Evolutionary conservation across 2,329 filamentous ascomycete genomes (phyloP).

Genomic region (Exophiala oligosperma): DNA sequence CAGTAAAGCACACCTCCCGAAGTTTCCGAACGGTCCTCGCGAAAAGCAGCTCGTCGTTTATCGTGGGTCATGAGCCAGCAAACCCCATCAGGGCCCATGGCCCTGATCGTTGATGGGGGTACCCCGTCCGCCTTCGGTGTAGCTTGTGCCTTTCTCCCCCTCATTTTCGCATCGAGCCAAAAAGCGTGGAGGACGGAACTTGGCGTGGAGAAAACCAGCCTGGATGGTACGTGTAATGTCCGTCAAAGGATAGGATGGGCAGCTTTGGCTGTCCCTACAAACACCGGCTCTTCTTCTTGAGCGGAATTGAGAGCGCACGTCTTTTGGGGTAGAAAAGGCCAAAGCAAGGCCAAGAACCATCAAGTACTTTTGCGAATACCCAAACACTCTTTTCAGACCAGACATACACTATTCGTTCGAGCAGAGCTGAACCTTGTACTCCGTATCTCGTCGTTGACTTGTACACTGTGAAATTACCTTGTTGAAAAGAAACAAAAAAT

Average conservation of each 20-base stretch:
- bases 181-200: no score
- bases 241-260: neutral
- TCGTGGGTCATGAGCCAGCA: no score
- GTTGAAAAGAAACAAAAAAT: neutral
- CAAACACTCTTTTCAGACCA: neutral
- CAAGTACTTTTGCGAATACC: neutral
- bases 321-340: conserved; percentile 1
- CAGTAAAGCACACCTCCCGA: no score
- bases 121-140: no score
- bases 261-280: no score
- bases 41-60: no score
- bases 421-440: neutral
- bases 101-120: no score
- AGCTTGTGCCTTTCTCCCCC: neutral
- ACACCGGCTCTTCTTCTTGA: neutral
- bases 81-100: no score
- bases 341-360: neutral
- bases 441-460: neutral
- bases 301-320: neutral
- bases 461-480: no score
- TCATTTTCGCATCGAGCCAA: neutral
- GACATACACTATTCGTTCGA: neutral
- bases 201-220: no score
- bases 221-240: neutral
- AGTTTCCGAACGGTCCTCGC: no score